phyloP scores from a whole-genome alignment of 2,329 filamentous ascomycete species.

The Chaetothyriales sp. region DNA sequence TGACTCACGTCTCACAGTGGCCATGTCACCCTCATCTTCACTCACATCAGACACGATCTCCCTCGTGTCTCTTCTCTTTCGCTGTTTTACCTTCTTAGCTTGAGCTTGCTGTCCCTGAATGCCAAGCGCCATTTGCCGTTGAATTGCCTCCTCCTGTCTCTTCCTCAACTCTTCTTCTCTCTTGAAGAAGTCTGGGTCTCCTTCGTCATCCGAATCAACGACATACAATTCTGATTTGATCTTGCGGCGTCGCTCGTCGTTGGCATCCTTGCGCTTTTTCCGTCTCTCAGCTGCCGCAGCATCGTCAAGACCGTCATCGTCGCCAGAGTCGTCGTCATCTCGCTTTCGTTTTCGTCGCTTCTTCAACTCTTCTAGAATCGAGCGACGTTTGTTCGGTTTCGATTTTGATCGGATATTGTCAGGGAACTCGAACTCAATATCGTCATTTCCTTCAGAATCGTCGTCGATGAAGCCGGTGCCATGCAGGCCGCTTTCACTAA shows the following conservation, averaged over 20 bases:
- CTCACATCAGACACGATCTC: conserved; percentile 5
- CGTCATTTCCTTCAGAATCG: conserved; percentile 46
- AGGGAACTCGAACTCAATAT: conserved; percentile 51
- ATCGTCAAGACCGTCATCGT: conserved; percentile 47
- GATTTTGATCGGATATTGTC: conserved; percentile 30
- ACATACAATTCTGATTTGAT: conserved; percentile 80
- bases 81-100: conserved; percentile 2
- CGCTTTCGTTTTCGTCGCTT: conserved; percentile 43
- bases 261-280: conserved; percentile 48
- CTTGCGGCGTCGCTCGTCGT: conserved; percentile 61
- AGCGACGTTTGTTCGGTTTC: conserved; percentile 37
- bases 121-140: conserved; percentile 34
- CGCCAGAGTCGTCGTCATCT: conserved; percentile 20
- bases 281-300: conserved; percentile 47
- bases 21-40: conserved; percentile 13
- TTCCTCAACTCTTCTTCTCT: conserved; percentile 56
- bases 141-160: conserved; percentile 38
- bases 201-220: conserved; percentile 62
- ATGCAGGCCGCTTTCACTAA: conserved; percentile 22
- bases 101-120: conserved; percentile 13
- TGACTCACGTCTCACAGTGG: conserved; percentile 5
- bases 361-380: conserved; percentile 38
- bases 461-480: conserved; percentile 54
- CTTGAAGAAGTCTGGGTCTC: conserved; percentile 61
- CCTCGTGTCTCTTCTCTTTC: conserved; percentile 1